A percentile compares a stretch with the other conserved stretches of the same genome.
phyloP scores from a whole-genome alignment of 768 basidiomycete genomes.

The Collybia sordida region DNA sequence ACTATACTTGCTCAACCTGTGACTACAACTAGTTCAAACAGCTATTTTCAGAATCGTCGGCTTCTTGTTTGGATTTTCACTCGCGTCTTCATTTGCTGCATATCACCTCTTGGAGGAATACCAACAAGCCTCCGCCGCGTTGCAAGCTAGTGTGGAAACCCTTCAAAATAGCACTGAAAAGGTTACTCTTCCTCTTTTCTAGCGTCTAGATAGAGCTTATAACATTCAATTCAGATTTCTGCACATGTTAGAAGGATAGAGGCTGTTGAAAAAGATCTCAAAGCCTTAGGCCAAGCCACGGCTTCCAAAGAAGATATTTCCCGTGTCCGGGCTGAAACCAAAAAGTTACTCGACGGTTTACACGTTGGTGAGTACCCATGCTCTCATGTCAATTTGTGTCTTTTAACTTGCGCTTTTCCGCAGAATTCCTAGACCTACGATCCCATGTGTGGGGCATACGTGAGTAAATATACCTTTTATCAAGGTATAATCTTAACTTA shows the following conservation, averaged over 20 bases:
- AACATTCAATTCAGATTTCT: conserved; percentile 55
- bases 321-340: conserved; percentile 74
- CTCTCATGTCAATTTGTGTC: not conserved
- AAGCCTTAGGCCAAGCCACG: conserved; percentile 62
- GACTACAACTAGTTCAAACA: conserved; percentile 4
- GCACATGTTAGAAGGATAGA: conserved; percentile 83
- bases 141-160: conserved; percentile 87
- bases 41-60: conserved; percentile 62
- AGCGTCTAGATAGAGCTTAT: not conserved
- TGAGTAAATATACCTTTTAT: conserved; percentile 38
- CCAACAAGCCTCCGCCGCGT: conserved; percentile 80
- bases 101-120: conserved; percentile 91
- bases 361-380: conserved; percentile 60
- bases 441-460: conserved; percentile 88
- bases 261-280: conserved; percentile 87
- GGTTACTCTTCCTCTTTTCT: conserved; percentile 33
- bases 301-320: conserved; percentile 81
- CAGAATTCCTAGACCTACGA: conserved; percentile 80
- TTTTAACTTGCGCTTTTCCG: not conserved
- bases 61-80: conserved; percentile 86
- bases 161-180: conserved; percentile 82
- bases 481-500: not conserved
- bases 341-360: conserved; percentile 84
- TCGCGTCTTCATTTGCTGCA: conserved; percentile 83
- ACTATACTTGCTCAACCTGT: conserved; percentile 14